Percentiles rank a stretch among this genome's conserved stretches.
These are phyloP conservation scores for Dipsacomyces acuminosporus DNA, from an alignment of 371 early-diverging fungal genomes.

Conservation along the genomic window DNA sequence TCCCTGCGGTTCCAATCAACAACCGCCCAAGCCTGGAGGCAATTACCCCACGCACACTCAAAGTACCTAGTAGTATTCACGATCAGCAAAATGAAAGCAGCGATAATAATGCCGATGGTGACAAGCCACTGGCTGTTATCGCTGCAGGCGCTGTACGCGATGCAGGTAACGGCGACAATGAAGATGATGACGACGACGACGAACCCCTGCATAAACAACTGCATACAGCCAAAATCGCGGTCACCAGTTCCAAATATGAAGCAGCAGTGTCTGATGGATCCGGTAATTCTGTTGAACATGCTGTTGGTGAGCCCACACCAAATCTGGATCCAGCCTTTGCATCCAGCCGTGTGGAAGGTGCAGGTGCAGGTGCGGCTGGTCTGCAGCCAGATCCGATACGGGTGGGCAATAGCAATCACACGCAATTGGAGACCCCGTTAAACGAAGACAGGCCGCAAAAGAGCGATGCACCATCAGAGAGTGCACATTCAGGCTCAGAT, in stretches of 20 bases:
- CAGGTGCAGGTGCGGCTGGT: too few relatives aligned
- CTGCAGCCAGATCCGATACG: too few relatives aligned
- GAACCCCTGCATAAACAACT: neutral
- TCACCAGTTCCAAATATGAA: too few relatives aligned
- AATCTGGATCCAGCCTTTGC: neutral
- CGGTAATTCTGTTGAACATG: neutral
- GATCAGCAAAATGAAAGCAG: neutral
- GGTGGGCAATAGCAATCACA: too few relatives aligned
- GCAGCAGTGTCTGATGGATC: neutral
- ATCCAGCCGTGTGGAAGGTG: too few relatives aligned
- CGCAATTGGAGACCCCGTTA: too few relatives aligned
- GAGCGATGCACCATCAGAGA: neutral
- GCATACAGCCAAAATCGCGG: neutral
- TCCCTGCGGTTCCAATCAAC: conserved; percentile 9
- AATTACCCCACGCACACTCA: conserved; percentile 12
- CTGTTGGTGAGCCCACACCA: neutral
- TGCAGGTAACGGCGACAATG: neutral
- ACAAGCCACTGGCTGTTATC: neutral
- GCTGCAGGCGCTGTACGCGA: neutral
- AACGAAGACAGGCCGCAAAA: too few relatives aligned
- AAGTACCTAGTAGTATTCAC: neutral
- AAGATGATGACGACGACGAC: neutral
- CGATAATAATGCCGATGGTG: conserved; percentile 1
- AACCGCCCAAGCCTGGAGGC: conserved; percentile 32
- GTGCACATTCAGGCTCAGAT: neutral